Evolutionary conservation across 768 basidiomycete species (phyloP), one percentile per base, ranked within the genome.

Genomic region (Tulasnella calospora): DNA sequence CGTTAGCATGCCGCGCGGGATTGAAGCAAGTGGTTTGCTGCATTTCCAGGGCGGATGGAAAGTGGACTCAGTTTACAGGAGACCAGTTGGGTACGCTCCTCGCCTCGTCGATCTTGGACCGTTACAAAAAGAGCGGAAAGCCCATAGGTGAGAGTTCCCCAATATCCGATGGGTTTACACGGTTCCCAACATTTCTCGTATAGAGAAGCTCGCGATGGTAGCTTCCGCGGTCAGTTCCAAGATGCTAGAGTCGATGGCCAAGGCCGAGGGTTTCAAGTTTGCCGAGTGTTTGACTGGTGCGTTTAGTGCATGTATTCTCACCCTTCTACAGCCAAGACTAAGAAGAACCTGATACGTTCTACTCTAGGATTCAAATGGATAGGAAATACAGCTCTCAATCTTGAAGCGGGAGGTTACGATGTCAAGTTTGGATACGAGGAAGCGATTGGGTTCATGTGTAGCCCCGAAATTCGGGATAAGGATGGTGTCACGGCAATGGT

Each of bases 381-480:
- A 73, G 95, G 95, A 10, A 96, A 96, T 82, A 91, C 90, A 12
- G 93, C 92, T 3, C 84, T 94, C 46, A 85, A 86, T 73, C 87
- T 95, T 21, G 90, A 88, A 19, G 82, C 85, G 61, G 84, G 90
- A 51, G 94, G 94, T 1, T 93, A 88, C 81, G 88, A 91, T 57
- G 91, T 92, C 13, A 89, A 88, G 0, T 95, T 96, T 81, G 94
- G 91, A 13, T 96, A 96, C 82, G 95, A 96, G 82, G 95, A 96
- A 84, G 95, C 95, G 1, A 95, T 96, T 76, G 95, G 95, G 3
- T 96, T 89, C 82, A 95, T 95, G 94, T 90, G 94, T 83, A 93
- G 93, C 36, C 86, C 89, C 19, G 86, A 90, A 36, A 89, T 96
- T 80, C 87, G 92, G 46, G 95, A 96, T 83, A 96, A 96, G 83